Base-by-base conservation (phyloP, 2,329 filamentous ascomycete genomes). In the Sclerotinia nivalis region DNA sequence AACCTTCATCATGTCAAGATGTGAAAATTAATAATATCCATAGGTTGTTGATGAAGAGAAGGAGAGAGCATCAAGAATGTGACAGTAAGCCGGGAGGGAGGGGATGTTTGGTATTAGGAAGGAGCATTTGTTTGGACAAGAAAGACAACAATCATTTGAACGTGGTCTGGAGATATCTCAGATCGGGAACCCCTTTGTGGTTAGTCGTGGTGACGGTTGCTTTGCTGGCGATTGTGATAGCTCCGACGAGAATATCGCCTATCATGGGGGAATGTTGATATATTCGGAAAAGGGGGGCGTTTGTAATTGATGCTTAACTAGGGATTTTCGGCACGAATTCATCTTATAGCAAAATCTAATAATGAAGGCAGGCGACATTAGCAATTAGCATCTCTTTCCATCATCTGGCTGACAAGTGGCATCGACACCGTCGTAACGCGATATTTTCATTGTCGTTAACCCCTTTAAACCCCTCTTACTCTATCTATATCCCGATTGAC, bases 51-150 rank as follows among this genome's bases (percentile, higher is more conserved):
- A 89, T 89, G 85, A 83, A 85, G 72, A 82, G 86, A 52, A 82
- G 87, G 22, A 82, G 88, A 69, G 84, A 88, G 71, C 88, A 90
- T 73, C 79, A 85, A 18, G 87, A 89, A 75, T 90, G 87, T 74
- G 86, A 89, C 12, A 71, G 66, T 15, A 67, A 69, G 50, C 69
- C 70, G 28, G 75, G 75, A 25, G 77, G 76, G 4, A 73, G 76
- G 66, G 76, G 76, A 12, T 78, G 77, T 68, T 56, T 78, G n/a
- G 74, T 78, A 1, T 75, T 75, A 45, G 75, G 76, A 2, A 77
- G 59, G 18, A 28, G 28, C 8, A 13, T 69, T 15, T 69, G 67
- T 15, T 25, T 45, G 9, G 59, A 69, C 1, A 64, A 55, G 28
- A 58, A 45, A 22, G 49, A 28, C 18, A 40, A 55, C 13, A 47